phyloP scores from a whole-genome alignment of 2,329 filamentous ascomycete species.

The Neonectria faginata region DNA sequence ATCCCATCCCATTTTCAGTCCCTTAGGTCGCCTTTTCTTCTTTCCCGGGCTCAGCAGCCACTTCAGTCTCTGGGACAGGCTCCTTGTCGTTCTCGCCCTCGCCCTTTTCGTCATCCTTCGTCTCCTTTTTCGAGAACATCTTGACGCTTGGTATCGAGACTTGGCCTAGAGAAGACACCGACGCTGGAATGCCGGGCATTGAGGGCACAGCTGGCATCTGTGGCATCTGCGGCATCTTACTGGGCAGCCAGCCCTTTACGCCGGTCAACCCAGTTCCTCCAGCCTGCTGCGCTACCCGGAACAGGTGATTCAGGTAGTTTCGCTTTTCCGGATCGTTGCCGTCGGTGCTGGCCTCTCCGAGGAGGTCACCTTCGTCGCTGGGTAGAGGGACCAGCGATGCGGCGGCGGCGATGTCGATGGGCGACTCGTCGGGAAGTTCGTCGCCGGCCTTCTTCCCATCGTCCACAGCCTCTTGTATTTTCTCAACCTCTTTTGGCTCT shows the following conservation, averaged over 20 bases:
- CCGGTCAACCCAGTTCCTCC: constrained; percentile 55
- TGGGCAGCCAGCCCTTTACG: constrained; percentile 59
- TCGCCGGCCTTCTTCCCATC: constrained; percentile 25
- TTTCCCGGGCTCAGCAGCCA: background rate
- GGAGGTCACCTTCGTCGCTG: constrained; percentile 52
- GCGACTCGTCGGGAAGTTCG: constrained; percentile 51
- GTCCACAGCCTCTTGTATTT: constrained; percentile 15
- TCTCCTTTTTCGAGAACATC: constrained; percentile 46
- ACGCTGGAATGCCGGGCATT: constrained; percentile 43
- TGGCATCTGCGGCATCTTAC: constrained; percentile 53
- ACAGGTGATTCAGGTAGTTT: constrained; percentile 63
- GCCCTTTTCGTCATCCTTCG: constrained; percentile 19
- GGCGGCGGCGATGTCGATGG: constrained; percentile 65
- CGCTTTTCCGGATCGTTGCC: constrained; percentile 52
- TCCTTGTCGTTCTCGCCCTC: constrained; percentile 7
- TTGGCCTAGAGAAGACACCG: constrained; percentile 45
- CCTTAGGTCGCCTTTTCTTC: background rate
- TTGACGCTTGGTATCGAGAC: constrained; percentile 36
- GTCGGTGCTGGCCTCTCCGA: constrained; percentile 47
- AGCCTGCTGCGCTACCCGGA: constrained; percentile 61
- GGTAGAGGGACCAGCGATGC: constrained; percentile 63
- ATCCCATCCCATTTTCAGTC: background rate
- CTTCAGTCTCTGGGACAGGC: background rate
- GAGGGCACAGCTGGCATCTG: constrained; percentile 50
- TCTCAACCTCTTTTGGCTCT: constrained; percentile 32